Evolutionary conservation across 2,329 filamentous ascomycete species (phyloP).

Genomic region (Hypoxylon sp.): DNA sequence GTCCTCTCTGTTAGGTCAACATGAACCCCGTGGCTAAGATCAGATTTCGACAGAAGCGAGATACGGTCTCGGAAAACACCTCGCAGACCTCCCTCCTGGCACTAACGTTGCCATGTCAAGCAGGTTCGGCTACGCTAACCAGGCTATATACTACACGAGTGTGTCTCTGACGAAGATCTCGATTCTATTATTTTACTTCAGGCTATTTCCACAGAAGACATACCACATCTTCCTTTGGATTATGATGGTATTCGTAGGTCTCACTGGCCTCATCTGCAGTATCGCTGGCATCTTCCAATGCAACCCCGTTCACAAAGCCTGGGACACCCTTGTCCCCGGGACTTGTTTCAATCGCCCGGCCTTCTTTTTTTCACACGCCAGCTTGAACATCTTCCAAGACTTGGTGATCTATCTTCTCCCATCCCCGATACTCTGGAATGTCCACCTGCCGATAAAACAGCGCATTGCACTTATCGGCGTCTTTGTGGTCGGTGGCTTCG

Average conservation of each 20-base stretch:
- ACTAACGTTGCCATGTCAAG: not conserved
- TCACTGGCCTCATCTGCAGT: not conserved
- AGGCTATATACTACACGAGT: not conserved
- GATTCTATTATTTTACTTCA: constrained; percentile 4
- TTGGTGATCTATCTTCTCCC: constrained; percentile 7
- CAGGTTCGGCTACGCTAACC: not conserved
- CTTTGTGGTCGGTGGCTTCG: constrained; percentile 2
- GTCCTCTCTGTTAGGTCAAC: not conserved
- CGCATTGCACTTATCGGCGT: not conserved
- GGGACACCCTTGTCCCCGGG: not conserved
- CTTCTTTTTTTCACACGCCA: not conserved
- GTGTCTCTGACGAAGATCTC: constrained; percentile 1
- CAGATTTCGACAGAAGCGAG: not conserved
- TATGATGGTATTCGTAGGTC: constrained; percentile 7
- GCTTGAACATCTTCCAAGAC: constrained; percentile 4
- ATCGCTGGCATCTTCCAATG: constrained; percentile 6
- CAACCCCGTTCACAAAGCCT: constrained; percentile 7
- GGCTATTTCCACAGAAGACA: not conserved
- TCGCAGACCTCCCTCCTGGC: not conserved
- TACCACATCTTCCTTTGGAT: not conserved
- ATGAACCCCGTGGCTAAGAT: not conserved
- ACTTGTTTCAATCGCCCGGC: not conserved
- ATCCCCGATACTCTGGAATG: not conserved
- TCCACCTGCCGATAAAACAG: not conserved
- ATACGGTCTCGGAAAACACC: not conserved